Evolutionary conservation across 768 basidiomycete species (phyloP).

Genomic region (Zangia roseola): DNA sequence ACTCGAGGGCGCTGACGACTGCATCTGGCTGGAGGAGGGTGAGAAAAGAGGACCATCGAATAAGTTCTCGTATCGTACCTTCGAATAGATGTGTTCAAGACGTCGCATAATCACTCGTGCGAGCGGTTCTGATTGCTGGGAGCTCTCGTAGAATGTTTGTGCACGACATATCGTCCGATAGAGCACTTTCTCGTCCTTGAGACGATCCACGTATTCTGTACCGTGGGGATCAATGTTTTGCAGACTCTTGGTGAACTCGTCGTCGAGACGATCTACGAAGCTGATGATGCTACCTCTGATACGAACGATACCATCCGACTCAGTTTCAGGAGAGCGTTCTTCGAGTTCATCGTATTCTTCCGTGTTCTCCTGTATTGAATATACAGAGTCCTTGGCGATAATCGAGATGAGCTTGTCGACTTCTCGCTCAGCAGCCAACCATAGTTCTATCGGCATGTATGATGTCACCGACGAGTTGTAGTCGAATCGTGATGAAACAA

Average conservation of each 20-base stretch:
- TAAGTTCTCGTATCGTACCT: slow-evolving; percentile 48
- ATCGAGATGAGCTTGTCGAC: slow-evolving; percentile 86
- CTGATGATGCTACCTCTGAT: slow-evolving; percentile 96
- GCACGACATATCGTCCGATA: slow-evolving; percentile 93
- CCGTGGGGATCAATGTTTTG: slow-evolving; percentile 99
- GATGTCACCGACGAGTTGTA: slow-evolving; percentile 86
- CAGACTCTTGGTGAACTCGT: slow-evolving; percentile 95
- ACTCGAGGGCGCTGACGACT: slow-evolving; percentile 88
- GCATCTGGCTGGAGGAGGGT: slow-evolving; percentile 73
- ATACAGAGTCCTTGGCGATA: slow-evolving; percentile 66
- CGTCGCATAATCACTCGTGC: slow-evolving; percentile 92
- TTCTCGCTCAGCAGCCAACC: slow-evolving; percentile 84
- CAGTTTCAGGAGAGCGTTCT: slow-evolving; percentile 76
- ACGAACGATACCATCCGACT: slow-evolving; percentile 71
- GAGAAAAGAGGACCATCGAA: not conserved
- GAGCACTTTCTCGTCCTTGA: slow-evolving; percentile 93
- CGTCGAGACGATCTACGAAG: slow-evolving; percentile 93
- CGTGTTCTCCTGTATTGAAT: slow-evolving; percentile 82
- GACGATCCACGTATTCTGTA: slow-evolving; percentile 95
- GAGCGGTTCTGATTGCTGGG: slow-evolving; percentile 71
- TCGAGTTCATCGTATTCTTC: slow-evolving; percentile 89
- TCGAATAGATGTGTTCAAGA: slow-evolving; percentile 96
- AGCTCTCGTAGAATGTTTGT: slow-evolving; percentile 87
- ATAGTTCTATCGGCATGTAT: slow-evolving; percentile 91
- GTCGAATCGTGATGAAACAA: slow-evolving; percentile 95